These are phyloP conservation scores for Sarocladiaceae sp. DNA, from an alignment of 2,329 filamentous ascomycete genomes.

Conservation along the genomic window DNA sequence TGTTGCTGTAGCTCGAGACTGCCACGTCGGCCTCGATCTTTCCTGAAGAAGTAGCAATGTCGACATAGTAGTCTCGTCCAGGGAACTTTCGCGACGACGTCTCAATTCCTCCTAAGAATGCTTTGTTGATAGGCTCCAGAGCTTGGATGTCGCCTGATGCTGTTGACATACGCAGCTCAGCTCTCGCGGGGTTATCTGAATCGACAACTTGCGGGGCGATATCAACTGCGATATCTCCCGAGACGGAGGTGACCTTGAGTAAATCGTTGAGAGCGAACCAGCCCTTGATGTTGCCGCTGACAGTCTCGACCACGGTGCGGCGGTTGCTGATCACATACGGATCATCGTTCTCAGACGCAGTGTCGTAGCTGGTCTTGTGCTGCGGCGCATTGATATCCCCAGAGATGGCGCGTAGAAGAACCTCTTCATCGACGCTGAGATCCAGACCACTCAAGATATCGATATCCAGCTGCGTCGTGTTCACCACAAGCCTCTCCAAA, in stretches of 20 bases:
- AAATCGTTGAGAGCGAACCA: slow-evolving; percentile 48
- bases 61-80: slow-evolving; percentile 41
- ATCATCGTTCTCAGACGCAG: slow-evolving; percentile 12
- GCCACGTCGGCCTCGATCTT: slow-evolving; percentile 35
- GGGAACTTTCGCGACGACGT: slow-evolving; percentile 27
- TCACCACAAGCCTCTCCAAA: slow-evolving; percentile 33
- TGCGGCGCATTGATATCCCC: slow-evolving; percentile 35
- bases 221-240: slow-evolving; percentile 37
- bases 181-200: slow-evolving; percentile 28
- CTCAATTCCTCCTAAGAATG: slow-evolving; percentile 13
- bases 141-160: slow-evolving; percentile 40
- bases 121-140: slow-evolving; percentile 32
- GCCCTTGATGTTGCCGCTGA: slow-evolving; percentile 40
- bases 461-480: slow-evolving; percentile 34
- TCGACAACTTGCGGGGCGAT: slow-evolving; percentile 37
- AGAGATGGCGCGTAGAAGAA: slow-evolving; percentile 29
- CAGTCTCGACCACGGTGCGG: slow-evolving; percentile 35
- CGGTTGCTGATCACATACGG: slow-evolving; percentile 40
- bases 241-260: slow-evolving; percentile 38
- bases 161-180: slow-evolving; percentile 36
- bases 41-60: slow-evolving; percentile 41
- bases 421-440: slow-evolving; percentile 23
- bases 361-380: slow-evolving; percentile 20
- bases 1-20: slow-evolving; percentile 29
- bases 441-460: slow-evolving; percentile 35